phyloP scores from a whole-genome alignment of 495 filamentous ascomycete species.

The Cudoniella acicularis region DNA sequence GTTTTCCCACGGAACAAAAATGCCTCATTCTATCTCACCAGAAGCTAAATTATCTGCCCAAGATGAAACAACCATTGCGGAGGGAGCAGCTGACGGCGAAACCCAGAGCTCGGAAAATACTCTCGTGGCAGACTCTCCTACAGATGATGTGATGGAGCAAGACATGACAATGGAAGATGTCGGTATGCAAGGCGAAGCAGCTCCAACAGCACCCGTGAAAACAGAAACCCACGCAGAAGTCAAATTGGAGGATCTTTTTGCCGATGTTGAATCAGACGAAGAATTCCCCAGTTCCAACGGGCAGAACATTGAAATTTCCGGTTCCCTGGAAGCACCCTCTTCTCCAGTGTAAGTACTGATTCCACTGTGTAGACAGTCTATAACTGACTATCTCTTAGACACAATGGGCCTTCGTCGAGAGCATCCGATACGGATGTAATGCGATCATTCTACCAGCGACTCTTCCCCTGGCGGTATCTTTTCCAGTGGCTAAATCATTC shows the following conservation, averaged over 20 bases:
- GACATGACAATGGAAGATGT: conserved; percentile 36
- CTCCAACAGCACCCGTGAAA: conserved; percentile 28
- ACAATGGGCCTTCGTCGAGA: conserved; percentile 22
- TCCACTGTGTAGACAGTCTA: not conserved
- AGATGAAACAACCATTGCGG: conserved; percentile 23
- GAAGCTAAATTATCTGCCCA: conserved; percentile 26
- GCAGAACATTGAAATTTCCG: conserved; percentile 38
- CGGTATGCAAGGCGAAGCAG: conserved; percentile 14
- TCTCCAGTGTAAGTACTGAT: conserved; percentile 34
- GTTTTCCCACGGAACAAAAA: no score
- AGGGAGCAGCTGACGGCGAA: conserved; percentile 22
- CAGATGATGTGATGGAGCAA: conserved; percentile 6
- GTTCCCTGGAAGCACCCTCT: conserved; percentile 39
- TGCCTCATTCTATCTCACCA: conserved; percentile 53
- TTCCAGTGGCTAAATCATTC: conserved; percentile 99
- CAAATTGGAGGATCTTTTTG: conserved; percentile 78
- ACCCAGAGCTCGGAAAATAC: conserved; percentile 16
- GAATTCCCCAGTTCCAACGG: conserved; percentile 64
- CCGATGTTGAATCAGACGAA: conserved; percentile 71
- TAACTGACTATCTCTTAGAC: conserved; percentile 7
- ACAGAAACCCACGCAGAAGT: conserved; percentile 30
- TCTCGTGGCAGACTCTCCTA: not conserved
- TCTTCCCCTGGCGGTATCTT: conserved; percentile 91
- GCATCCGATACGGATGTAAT: conserved; percentile 75
- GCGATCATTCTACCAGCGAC: conserved; percentile 88